Evolutionary conservation across 1,139 yeast genomes (phyloP).

Genomic region (Debaryomyces psychrophilus): DNA sequence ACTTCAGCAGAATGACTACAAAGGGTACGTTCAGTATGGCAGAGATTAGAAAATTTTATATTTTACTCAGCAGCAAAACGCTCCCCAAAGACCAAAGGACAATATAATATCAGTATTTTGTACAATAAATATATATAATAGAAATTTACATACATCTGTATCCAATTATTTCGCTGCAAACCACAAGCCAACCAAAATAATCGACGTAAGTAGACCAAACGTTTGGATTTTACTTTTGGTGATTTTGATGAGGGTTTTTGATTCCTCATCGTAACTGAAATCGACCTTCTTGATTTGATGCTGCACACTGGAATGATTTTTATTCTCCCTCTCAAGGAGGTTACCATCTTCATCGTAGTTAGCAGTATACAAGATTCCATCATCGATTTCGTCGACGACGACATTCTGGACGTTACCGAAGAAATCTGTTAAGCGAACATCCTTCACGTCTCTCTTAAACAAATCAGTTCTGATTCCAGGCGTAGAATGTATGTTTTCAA

Average conservation of each 20-base stretch:
- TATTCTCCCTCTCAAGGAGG: background rate
- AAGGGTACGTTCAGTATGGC: too few species aligned
- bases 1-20: background rate
- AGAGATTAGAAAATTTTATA: too few species aligned
- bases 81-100: too few species aligned
- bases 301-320: background rate
- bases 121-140: background rate
- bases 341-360: conserved; percentile 29
- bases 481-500: conserved; percentile 83
- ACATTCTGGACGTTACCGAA: conserved; percentile 92
- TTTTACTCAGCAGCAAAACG: too few species aligned
- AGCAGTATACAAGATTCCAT: conserved; percentile 42
- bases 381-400: conserved; percentile 62
- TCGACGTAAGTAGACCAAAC: conserved; percentile 21
- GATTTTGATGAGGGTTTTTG: conserved; percentile 11
- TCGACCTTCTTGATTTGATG: conserved; percentile 3
- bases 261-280: conserved; percentile 9
- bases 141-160: background rate
- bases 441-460: conserved; percentile 65
- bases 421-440: conserved; percentile 86
- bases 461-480: conserved; percentile 89
- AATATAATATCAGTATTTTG: too few species aligned
- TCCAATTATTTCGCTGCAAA: conserved; percentile 17
- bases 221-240: conserved; percentile 20
- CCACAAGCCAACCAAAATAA: conserved; percentile 28